phyloP scores from a whole-genome alignment of 331 rosid genomes.

The Quercus tomentella region DNA sequence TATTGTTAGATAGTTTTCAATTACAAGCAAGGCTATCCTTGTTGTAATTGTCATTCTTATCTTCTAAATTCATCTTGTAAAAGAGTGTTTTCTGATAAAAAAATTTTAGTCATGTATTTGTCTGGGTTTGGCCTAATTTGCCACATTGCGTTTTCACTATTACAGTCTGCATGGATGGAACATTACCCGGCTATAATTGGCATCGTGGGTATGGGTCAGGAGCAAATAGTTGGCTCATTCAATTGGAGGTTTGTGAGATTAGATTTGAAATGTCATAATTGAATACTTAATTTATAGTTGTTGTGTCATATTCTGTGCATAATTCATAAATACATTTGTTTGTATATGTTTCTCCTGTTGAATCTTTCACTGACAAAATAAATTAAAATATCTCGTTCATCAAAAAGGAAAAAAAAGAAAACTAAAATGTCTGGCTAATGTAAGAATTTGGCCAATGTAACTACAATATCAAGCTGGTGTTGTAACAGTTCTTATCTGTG shows the following conservation, averaged over 20 bases:
- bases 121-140: conserved; percentile 8
- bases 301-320: background rate
- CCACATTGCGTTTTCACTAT: background rate
- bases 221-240: conserved; percentile 81
- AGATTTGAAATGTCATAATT: background rate
- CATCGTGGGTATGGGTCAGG: conserved; percentile 88
- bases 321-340: background rate
- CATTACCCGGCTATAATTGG: conserved; percentile 88
- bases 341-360: background rate
- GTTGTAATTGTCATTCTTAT: background rate
- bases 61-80: background rate
- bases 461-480: background rate
- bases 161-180: conserved; percentile 93
- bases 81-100: background rate
- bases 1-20: background rate
- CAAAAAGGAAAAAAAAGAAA: no score
- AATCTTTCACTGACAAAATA: background rate
- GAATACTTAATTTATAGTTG: background rate
- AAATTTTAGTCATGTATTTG: background rate
- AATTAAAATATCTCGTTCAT: background rate
- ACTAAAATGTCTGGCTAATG: background rate
- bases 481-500: background rate
- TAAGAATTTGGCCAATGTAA: background rate
- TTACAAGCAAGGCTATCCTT: background rate
- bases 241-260: conserved; percentile 76